Percentiles rank a stretch among this genome's conserved stretches.
These are phyloP conservation scores for Tetradesmus lagerheimii DNA, from an alignment of 139 green algal species.

Conservation along the genomic window DNA sequence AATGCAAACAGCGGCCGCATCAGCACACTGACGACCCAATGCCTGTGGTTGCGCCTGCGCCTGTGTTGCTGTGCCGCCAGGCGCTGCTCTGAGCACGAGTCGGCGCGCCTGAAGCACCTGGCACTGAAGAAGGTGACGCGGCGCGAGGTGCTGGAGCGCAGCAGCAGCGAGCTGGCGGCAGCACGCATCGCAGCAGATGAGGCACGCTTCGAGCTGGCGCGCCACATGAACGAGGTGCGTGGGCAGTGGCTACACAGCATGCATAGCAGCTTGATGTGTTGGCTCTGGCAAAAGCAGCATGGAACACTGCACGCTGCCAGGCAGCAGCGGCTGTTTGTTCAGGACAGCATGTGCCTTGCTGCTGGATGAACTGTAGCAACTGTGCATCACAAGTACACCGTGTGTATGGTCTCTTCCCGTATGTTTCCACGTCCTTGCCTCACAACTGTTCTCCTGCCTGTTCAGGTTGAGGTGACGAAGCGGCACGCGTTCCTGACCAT, in stretches of 20 bases:
- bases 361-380: too few relatives aligned
- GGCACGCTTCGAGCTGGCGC: slow-evolving; percentile 69
- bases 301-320: too few relatives aligned
- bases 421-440: neutral
- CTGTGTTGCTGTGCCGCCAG: neutral
- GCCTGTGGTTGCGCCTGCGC: neutral
- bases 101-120: slow-evolving; percentile 61
- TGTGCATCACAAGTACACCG: neutral
- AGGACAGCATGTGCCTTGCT: too few relatives aligned
- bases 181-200: slow-evolving; percentile 67
- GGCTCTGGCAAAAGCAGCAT: too few relatives aligned
- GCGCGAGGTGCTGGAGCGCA: slow-evolving; percentile 52
- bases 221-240: slow-evolving; percentile 59
- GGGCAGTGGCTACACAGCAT: too few relatives aligned
- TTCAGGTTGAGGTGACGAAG: slow-evolving; percentile 64
- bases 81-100: slow-evolving; percentile 34
- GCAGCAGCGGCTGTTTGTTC: too few relatives aligned
- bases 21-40: neutral
- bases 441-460: neutral
- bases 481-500: slow-evolving; percentile 72
- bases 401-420: neutral
- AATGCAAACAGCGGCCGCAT: neutral
- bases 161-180: slow-evolving; percentile 48
- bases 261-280: too few relatives aligned
- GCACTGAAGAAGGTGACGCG: slow-evolving; percentile 63